These are phyloP conservation scores for Diplodia corticola DNA, from an alignment of 2,329 filamentous ascomycete genomes.

Conservation along the genomic window DNA sequence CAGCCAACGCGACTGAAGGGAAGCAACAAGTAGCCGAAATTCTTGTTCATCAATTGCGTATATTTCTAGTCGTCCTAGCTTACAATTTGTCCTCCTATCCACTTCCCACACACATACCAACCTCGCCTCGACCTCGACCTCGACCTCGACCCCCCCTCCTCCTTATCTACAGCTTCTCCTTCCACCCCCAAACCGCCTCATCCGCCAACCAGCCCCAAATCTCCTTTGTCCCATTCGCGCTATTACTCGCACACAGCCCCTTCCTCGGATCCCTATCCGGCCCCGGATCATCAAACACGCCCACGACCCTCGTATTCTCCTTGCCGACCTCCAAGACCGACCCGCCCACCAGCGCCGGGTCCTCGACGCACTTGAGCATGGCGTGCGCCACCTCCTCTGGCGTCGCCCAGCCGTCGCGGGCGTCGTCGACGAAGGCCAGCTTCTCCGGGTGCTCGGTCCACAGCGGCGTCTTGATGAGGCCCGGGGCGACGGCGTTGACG, in stretches of 20 bases:
- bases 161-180: background rate
- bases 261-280: constrained; percentile 41
- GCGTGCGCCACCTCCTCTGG: constrained; percentile 61
- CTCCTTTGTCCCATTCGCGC: constrained; percentile 46
- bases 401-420: constrained; percentile 58
- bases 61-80: background rate
- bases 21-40: no score
- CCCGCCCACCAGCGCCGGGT: constrained; percentile 46
- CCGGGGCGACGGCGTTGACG: constrained; percentile 62
- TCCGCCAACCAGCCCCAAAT: constrained; percentile 51
- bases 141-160: background rate
- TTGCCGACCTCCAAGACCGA: constrained; percentile 59
- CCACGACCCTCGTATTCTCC: constrained; percentile 52
- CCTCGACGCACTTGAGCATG: constrained; percentile 58
- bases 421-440: constrained; percentile 50
- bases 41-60: no score
- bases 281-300: constrained; percentile 55
- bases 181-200: constrained; percentile 49
- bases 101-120: no score
- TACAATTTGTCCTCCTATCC: background rate
- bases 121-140: no score
- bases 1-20: no score
- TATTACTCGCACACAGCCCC: constrained; percentile 51
- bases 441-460: constrained; percentile 65
- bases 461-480: constrained; percentile 61